Evolutionary conservation across 148 eudicot genomes (phyloP), one percentile per base, ranked within the genome.

Genomic region (Vaccinium darrowii): DNA sequence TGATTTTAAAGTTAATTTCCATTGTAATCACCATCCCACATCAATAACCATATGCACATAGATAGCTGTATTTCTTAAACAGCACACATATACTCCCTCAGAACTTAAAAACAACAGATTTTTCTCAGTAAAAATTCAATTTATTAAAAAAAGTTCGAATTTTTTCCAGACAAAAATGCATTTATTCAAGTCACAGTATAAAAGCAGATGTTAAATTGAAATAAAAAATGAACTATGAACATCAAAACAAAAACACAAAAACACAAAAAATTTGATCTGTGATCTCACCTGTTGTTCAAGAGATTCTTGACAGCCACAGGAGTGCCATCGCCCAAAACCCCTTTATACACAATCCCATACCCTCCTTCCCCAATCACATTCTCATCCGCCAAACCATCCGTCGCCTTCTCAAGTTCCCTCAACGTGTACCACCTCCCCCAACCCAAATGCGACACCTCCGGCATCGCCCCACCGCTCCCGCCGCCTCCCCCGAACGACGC

Each of bases 331-430:
- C 81, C 90, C 84, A 97, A 90, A 71, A 93, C 65, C 0, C 99
- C 99, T 13, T 88, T 80, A 86, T 97, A 97, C 43, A 97, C 99
- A 87, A 97, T 95, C 4, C 99, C 99, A 89, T 97, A 97, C 14
- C 99, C 99, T 47, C 99, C 99, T 91, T 97, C 99, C 8, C 99
- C 99, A 76, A 97, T 97, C 81, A 97, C 99, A 90, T 97, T 97
- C 85, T 90, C 98, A 86, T 95, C 93, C 0, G 93, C 76, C 85
- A 97, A 89, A 1, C 92, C 91, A 89, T 94, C 90, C 0, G 97
- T 95, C 0, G 99, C 98, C 15, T 90, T 84, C 86, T 97, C 98
- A n/a, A 97, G 89, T 87, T 97, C 99, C 69, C 98, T 86, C 57
- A 97, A 82, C 7, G 98, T 97, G 82, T 97, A 97, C 99, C 99